These are phyloP conservation scores for Leccinum fuscescens DNA, from an alignment of 1,284 basidiomycete species.

Conservation along the genomic window DNA sequence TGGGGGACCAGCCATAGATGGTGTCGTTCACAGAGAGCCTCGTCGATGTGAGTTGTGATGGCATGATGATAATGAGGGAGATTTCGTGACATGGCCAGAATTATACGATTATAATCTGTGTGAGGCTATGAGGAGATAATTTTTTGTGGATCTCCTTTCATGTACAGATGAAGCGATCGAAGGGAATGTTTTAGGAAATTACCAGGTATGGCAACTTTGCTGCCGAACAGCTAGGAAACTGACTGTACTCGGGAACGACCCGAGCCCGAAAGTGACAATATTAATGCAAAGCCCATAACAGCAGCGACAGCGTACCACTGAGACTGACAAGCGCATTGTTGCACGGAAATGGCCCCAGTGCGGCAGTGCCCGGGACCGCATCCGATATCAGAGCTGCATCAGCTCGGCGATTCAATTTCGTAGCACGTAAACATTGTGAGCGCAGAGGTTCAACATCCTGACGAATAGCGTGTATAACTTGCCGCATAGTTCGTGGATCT, in stretches of 20 bases:
- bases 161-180: background rate
- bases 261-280: background rate
- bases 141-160: constrained; percentile 1
- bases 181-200: background rate
- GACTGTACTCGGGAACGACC: constrained; percentile 4
- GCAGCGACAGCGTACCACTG: background rate
- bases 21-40: background rate
- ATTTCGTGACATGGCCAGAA: background rate
- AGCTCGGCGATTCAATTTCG: background rate
- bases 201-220: constrained; percentile 13
- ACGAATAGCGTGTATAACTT: background rate
- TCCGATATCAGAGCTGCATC: background rate
- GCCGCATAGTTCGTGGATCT: background rate
- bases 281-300: background rate
- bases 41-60: background rate
- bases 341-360: background rate
- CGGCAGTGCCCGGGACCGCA: background rate
- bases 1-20: constrained; percentile 31
- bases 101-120: background rate
- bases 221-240: constrained; percentile 9
- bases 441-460: background rate
- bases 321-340: background rate
- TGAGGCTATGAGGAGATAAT: background rate
- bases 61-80: background rate
- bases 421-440: too few species aligned